A percentile compares a stretch with the other conserved stretches of the same genome.
Evolutionary conservation across 805 yeast species (phyloP).

Genomic region (Isabelozyma rhagii): DNA sequence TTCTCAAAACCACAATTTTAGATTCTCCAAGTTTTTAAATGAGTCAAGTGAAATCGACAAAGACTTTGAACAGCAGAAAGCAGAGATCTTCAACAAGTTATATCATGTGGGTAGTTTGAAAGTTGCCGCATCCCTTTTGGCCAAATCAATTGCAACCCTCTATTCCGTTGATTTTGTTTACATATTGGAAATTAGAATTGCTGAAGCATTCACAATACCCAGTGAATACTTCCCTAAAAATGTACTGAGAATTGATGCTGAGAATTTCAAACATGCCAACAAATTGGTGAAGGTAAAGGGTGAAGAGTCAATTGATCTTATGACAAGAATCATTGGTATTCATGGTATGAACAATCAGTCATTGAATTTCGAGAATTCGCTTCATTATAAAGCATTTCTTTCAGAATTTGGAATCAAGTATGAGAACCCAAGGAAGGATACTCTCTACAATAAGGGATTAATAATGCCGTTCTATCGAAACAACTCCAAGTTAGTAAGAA

Average conservation of each 20-base stretch:
- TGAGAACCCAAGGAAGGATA: constrained; percentile 21
- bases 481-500: constrained; percentile 43
- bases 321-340: constrained; percentile 46
- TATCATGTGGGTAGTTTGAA: constrained; percentile 38
- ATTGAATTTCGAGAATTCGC: constrained; percentile 27
- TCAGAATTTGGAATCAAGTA: constrained; percentile 54
- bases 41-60: constrained; percentile 1
- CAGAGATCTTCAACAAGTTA: constrained; percentile 32
- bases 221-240: constrained; percentile 42
- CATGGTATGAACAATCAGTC: constrained; percentile 21
- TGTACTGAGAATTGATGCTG: constrained; percentile 43
- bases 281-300: constrained; percentile 24
- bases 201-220: constrained; percentile 43
- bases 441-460: constrained; percentile 45
- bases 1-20: constrained; percentile 44
- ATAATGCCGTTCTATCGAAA: constrained; percentile 51
- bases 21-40: constrained; percentile 28
- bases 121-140: constrained; percentile 39
- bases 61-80: background rate
- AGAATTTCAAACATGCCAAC: constrained; percentile 36
- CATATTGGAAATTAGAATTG: constrained; percentile 48
- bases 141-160: constrained; percentile 31
- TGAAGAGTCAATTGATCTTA: constrained; percentile 36
- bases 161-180: constrained; percentile 44
- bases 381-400: constrained; percentile 44